Percentiles rank a stretch among this genome's conserved stretches.
These are phyloP conservation scores for Aspergillus indologenus DNA, from an alignment of 495 filamentous ascomycete species.

Conservation along the genomic window DNA sequence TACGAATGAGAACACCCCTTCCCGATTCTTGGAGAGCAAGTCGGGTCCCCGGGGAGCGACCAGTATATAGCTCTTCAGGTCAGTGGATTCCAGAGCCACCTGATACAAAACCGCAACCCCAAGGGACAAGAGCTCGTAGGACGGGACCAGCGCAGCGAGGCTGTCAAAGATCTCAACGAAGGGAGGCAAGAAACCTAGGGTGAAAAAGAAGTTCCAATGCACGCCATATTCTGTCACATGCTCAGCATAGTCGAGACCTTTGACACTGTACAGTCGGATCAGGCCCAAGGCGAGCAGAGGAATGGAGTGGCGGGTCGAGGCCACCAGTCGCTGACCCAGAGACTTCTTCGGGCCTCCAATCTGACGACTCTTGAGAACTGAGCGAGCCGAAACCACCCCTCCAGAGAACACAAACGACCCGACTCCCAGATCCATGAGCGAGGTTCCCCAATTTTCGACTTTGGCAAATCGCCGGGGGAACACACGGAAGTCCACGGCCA, in stretches of 20 bases:
- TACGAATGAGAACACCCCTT: slow-evolving; percentile 88
- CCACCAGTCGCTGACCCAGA: slow-evolving; percentile 53
- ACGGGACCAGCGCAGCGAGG: slow-evolving; percentile 54
- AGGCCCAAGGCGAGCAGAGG: slow-evolving; percentile 80
- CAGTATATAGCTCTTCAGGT: slow-evolving; percentile 78
- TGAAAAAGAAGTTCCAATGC: slow-evolving; percentile 99
- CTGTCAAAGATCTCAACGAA: slow-evolving; percentile 86
- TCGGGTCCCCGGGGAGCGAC: slow-evolving; percentile 70
- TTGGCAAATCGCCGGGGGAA: slow-evolving; percentile 96
- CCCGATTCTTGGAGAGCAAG: slow-evolving; percentile 82
- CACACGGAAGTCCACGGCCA: slow-evolving; percentile 93
- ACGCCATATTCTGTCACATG: slow-evolving; percentile 98
- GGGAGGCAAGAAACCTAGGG: slow-evolving; percentile 81
- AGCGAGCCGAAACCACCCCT: slow-evolving; percentile 85
- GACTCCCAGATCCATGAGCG: slow-evolving; percentile 96
- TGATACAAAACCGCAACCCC: slow-evolving; percentile 67
- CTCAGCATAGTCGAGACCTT: slow-evolving; percentile 92
- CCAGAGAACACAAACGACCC: slow-evolving; percentile 96
- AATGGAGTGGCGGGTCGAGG: slow-evolving; percentile 72
- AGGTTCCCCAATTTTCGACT: slow-evolving; percentile 97
- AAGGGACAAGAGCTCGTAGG: slow-evolving; percentile 69
- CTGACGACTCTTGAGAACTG: slow-evolving; percentile 70
- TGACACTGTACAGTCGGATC: slow-evolving; percentile 81
- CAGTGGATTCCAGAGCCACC: slow-evolving; percentile 68
- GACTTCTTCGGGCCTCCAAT: slow-evolving; percentile 35